Base-by-base conservation (phyloP, 495 filamentous ascomycete genomes). In the Pseudomonodictys pantanalensis region DNA sequence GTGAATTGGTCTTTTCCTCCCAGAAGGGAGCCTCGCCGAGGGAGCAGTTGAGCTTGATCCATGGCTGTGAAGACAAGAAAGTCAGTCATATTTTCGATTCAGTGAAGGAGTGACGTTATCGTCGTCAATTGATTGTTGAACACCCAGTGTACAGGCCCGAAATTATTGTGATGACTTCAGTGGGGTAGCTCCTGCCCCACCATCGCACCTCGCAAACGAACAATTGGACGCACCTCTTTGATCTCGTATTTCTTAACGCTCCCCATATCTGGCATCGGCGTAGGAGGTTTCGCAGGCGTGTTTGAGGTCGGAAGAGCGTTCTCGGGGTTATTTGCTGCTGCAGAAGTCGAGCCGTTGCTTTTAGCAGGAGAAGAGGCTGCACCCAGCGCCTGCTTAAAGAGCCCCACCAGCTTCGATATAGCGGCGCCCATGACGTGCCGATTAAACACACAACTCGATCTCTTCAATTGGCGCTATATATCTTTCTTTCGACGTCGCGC, bases 11-110 rank as follows among this genome's bases (percentile, higher is more conserved):
- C 22, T 73, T 72, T 25, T 77, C 69, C 67, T 93, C 88, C 73
- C 87, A 89, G 76, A 82, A 91, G 12, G 92, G 92, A 1, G 84
- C 92, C 75, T 96, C 91, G 55, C 90, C 88, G 25, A 96, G 78
- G 12, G 76, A 78, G 70, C 88, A 91, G 51, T 86, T 77, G 52
- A 87, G 76, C 58, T 87, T 75, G 43, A 96, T 73, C 74, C 87
- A 95, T 23, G 92, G 89, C 83, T 90, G 56, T 42, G 24, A 11
- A 41, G 47, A 42, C 15, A 29, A 43, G 26, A 29, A 43, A 24
- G 26, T 56, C 18, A 42, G 46, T 44, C 17, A 41, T 3, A 41
- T 12, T 35, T 11, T 30, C 3, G 17, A 48, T 58, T n/a, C n/a
- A n/a, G n/a, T n/a, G n/a, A n/a, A n/a, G n/a, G n/a, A n/a, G n/a